Evolutionary conservation across 2,329 filamentous ascomycete genomes (phyloP), one percentile per base, ranked within the genome.

Genomic region (Alternaria hordeiaustralica): DNA sequence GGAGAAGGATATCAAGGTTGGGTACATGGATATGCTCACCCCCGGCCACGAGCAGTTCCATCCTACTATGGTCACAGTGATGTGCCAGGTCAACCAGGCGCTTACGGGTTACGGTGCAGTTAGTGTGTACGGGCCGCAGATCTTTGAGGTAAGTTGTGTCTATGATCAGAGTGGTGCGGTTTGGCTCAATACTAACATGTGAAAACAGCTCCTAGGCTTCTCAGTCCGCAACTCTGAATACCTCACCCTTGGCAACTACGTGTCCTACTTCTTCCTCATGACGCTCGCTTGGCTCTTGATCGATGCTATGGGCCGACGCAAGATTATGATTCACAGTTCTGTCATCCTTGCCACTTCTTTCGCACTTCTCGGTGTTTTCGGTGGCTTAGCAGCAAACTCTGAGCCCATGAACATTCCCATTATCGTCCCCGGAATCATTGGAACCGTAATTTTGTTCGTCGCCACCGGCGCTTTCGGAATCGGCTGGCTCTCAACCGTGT

Each of bases 11-110:
- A 75, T 84, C 30, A 77, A 76, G 15, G 81, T 87, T 7, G 79
- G 81, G 10, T 89, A 89, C 69, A 77, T 79, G 58, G 85, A 89
- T 64, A 89, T 89, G 87, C 72, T 89, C 5, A 84, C 81, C 0
- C 87, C 86, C 0, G 75, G 81, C 0, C 83, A 86, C 44, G 77
- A 80, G 10, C 87, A 89, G 64, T 89, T 88, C 68, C 88, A 89
- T 67, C 87, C 87, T 0, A 88, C 86, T 2, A 81, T 88, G 69
- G 79, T 90, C 23, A 88, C 87, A 0, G 80, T 89, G 51, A 89
- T 89, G 87, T 87, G 87, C 1, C 87, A 90, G 73, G 75, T 89
- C 68, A 89, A 89, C 68, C 88, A 89, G 74, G 86, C 85, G 0
- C 75, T 87, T 54, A 87, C 86, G 0, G 85, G 86, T 5, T 88